These are phyloP conservation scores for Arthrobotrys musiformis DNA, from an alignment of 2,329 filamentous ascomycete genomes.

Conservation along the genomic window DNA sequence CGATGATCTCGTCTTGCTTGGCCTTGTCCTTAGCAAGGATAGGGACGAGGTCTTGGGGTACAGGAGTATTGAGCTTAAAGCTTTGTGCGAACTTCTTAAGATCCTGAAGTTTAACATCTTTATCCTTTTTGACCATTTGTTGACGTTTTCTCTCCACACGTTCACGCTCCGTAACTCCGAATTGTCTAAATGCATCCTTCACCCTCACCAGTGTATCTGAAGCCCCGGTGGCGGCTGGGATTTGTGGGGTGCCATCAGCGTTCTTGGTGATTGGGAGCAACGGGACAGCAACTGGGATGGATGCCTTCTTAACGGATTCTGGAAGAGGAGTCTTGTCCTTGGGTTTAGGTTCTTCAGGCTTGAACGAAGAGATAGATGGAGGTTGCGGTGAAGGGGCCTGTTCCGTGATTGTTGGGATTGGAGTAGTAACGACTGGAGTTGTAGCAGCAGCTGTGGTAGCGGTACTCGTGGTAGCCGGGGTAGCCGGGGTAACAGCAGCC, in stretches of 20 bases:
- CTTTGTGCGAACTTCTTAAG: constrained; percentile 92
- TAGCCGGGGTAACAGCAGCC: constrained; percentile 14
- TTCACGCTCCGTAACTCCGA: constrained; percentile 70
- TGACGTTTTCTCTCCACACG: constrained; percentile 67
- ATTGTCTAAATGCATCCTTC: constrained; percentile 72
- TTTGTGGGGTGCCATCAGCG: constrained; percentile 30
- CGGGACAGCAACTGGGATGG: constrained; percentile 42
- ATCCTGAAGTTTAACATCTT: constrained; percentile 91
- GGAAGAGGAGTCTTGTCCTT: constrained; percentile 62
- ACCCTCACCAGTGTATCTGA: constrained; percentile 62
- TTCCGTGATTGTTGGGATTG: constrained; percentile 53
- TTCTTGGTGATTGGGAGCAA: constrained; percentile 50
- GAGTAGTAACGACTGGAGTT: constrained; percentile 38
- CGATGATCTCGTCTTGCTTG: constrained; percentile 92
- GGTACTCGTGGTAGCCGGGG: neutral
- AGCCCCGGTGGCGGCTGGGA: constrained; percentile 19
- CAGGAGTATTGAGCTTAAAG: constrained; percentile 93
- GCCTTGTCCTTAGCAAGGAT: constrained; percentile 96
- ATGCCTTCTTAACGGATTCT: constrained; percentile 56
- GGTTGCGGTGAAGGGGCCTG: constrained; percentile 53
- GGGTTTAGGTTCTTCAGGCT: constrained; percentile 55
- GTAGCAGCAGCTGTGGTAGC: neutral
- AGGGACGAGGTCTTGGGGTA: constrained; percentile 88
- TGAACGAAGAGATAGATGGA: constrained; percentile 51
- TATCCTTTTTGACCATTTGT: constrained; percentile 73